Conservation (phyloP, 805 yeast genomes). For the Wickerhamomyces queroliae region DNA sequence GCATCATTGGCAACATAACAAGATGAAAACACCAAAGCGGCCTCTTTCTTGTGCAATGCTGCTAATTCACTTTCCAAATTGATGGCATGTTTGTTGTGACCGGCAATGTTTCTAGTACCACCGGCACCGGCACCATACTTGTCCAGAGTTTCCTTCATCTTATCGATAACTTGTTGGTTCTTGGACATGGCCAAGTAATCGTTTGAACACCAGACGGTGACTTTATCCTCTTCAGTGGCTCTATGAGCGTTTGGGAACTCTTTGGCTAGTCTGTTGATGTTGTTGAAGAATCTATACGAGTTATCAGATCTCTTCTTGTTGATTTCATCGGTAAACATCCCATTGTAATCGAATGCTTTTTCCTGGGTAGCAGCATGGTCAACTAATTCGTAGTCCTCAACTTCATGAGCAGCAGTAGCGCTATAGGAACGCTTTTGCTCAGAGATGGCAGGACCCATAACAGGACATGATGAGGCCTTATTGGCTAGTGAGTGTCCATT, state of each 20-base stretch:
- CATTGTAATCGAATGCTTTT: slow-evolving; percentile 61
- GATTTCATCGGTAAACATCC: slow-evolving; percentile 62
- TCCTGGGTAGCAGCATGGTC: slow-evolving; percentile 41
- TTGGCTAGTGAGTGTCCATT: slow-evolving; percentile 29
- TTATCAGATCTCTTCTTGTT: slow-evolving; percentile 75
- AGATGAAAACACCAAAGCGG: slow-evolving; percentile 90
- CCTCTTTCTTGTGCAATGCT: slow-evolving; percentile 88
- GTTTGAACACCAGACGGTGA: slow-evolving; percentile 98
- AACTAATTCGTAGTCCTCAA: slow-evolving; percentile 19
- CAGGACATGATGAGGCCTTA: slow-evolving; percentile 80
- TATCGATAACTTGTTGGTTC: slow-evolving; percentile 62
- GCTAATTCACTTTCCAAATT: slow-evolving; percentile 83
- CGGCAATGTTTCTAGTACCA: slow-evolving; percentile 98
- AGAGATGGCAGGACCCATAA: slow-evolving; percentile 74
- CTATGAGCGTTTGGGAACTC: slow-evolving; percentile 95
- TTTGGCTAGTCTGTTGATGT: slow-evolving; percentile 90
- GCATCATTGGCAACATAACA: slow-evolving; percentile 98
- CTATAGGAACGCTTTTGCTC: slow-evolving; percentile 29
- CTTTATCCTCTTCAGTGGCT: slow-evolving; percentile 67
- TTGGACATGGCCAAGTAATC: slow-evolving; percentile 95
- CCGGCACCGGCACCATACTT: slow-evolving; percentile 99
- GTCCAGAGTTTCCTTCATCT: slow-evolving; percentile 76
- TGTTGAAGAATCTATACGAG: slow-evolving; percentile 94
- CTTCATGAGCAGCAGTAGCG: slow-evolving; percentile 24
- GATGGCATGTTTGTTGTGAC: slow-evolving; percentile 90